phyloP scores from a whole-genome alignment of 2,329 filamentous ascomycete genomes.

The Cordyceps farinosa region DNA sequence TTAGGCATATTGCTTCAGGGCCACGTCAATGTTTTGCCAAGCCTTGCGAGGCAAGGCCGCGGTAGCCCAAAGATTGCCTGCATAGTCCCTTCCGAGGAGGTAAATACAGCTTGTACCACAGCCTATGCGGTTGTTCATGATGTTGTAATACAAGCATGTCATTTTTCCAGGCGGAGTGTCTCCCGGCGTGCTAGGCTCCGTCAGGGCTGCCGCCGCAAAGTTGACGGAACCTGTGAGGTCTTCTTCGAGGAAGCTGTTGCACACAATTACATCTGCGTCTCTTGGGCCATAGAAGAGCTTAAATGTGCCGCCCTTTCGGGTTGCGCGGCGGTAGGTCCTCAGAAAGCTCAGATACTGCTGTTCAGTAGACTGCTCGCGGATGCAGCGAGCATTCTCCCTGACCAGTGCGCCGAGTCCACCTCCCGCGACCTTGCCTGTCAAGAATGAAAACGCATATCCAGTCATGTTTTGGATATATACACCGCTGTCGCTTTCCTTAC shows the following conservation, averaged over 20 bases:
- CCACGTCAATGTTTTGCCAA: neutral
- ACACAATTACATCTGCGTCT: neutral
- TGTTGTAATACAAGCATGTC: constrained; percentile 11
- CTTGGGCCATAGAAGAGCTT: neutral
- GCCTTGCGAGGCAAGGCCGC: neutral
- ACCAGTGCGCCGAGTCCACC: constrained; percentile 1
- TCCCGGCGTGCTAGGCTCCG: too few relatives aligned
- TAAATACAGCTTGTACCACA: constrained; percentile 2
- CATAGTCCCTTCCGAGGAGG: constrained; percentile 5
- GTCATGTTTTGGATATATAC: constrained; percentile 7
- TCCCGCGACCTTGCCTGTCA: neutral
- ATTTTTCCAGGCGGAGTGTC: neutral
- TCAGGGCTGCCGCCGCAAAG: neutral
- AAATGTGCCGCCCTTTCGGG: neutral
- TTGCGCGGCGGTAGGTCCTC: neutral
- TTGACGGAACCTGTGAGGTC: neutral
- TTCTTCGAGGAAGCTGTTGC: neutral
- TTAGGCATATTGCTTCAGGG: neutral
- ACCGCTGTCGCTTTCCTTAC: neutral
- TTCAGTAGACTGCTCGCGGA: neutral
- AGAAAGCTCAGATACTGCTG: neutral
- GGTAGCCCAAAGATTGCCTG: constrained; percentile 1
- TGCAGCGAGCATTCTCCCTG: neutral
- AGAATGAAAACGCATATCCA: neutral
- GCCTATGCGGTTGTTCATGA: neutral